A percentile compares a stretch with the other conserved stretches of the same genome.
phyloP scores from a whole-genome alignment of 208 protist species.

The Crithidia acanthocephali region DNA sequence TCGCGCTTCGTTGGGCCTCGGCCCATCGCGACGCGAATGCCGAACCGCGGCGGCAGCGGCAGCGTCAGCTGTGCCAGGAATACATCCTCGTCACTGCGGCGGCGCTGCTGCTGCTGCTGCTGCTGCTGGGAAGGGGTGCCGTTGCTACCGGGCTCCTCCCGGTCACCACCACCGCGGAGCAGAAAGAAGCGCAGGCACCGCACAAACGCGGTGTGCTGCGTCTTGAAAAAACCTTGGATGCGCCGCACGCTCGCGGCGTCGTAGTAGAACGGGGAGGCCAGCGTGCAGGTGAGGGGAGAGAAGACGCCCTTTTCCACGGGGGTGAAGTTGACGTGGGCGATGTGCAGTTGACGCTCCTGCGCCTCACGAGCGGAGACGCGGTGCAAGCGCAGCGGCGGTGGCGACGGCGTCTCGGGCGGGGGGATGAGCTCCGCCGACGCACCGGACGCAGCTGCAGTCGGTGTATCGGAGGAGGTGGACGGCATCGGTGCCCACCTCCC shows the following conservation, averaged over 20 bases:
- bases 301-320: conserved; percentile 50
- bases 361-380: conserved; percentile 18
- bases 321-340: conserved; percentile 58
- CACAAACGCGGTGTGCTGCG: conserved; percentile 43
- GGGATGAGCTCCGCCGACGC: conserved; percentile 24
- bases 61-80: conserved; percentile 79
- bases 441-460: conserved; percentile 6
- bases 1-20: conserved; percentile 61
- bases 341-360: conserved; percentile 47
- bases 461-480: not conserved
- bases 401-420: conserved; percentile 42
- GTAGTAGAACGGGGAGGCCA: conserved; percentile 71
- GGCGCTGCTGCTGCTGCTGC: not conserved
- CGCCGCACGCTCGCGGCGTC: conserved; percentile 56
- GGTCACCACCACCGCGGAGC: not conserved
- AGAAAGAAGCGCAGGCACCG: conserved; percentile 32
- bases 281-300: conserved; percentile 52
- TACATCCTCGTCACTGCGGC: not conserved
- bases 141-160: not conserved
- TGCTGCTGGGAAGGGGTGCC: too few species aligned
- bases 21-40: conserved; percentile 73
- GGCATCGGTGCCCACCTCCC: conserved; percentile 68
- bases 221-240: conserved; percentile 60
- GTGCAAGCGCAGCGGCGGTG: conserved; percentile 39
- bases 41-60: conserved; percentile 70